Conservation (phyloP, 164 flowering plant genomes). For the Litsea cubeba region DNA sequence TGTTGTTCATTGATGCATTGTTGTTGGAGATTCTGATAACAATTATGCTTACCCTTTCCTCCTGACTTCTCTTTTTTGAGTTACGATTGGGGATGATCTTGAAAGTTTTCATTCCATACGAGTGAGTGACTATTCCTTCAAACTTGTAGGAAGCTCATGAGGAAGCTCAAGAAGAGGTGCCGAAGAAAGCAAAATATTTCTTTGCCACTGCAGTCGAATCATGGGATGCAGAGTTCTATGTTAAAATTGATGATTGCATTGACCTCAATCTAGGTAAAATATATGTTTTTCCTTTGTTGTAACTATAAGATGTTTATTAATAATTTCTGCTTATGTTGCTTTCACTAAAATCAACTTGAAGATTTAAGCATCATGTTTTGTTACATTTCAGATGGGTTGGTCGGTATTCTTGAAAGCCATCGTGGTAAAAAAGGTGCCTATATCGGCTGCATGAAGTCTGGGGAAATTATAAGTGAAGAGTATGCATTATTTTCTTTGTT, state of each 20-base stretch:
- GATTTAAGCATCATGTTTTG: constrained; percentile 1
- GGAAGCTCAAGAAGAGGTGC: constrained; percentile 92
- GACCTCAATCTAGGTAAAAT: constrained; percentile 71
- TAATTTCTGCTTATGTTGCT: background rate
- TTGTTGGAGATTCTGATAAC: background rate
- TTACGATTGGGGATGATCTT: constrained; percentile 1
- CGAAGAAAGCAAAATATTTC: constrained; percentile 93
- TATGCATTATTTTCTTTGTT: constrained; percentile 29
- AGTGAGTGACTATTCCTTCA: constrained; percentile 3
- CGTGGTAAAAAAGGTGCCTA: constrained; percentile 74
- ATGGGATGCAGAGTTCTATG: constrained; percentile 98
- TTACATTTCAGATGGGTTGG: constrained; percentile 61
- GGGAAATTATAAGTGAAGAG: constrained; percentile 87
- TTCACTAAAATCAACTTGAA: background rate
- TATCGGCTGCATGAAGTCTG: constrained; percentile 99
- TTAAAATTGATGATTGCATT: constrained; percentile 86
- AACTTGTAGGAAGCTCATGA: constrained; percentile 79
- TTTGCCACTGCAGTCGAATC: constrained; percentile 85
- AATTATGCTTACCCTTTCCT: background rate
- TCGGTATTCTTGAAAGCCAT: constrained; percentile 76
- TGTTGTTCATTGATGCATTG: background rate
- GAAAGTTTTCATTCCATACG: background rate
- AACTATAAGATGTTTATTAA: background rate
- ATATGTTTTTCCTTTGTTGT: constrained; percentile 3
- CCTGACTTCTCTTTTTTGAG: background rate